A percentile compares a stretch with the other conserved stretches of the same genome.
Evolutionary conservation across 1,284 basidiomycete genomes (phyloP).

Genomic region (Polyporus tsugae): DNA sequence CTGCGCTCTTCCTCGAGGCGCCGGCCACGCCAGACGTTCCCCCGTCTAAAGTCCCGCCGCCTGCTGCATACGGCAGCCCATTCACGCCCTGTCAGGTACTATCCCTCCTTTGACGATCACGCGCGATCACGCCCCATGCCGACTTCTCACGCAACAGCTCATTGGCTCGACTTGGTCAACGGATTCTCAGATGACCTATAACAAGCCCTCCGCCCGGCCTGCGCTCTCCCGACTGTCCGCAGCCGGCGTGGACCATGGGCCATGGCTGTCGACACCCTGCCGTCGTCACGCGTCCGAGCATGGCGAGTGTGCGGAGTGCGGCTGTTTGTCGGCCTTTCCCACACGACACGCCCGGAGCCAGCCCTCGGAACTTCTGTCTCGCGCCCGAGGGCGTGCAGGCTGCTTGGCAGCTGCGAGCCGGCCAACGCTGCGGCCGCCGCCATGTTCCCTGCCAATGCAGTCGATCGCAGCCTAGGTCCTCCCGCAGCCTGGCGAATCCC

Average conservation of each 20-base stretch:
- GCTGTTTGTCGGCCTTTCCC: constrained; percentile 34
- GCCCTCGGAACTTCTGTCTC: constrained; percentile 13
- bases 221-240: constrained; percentile 22
- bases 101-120: constrained; percentile 20
- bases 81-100: constrained; percentile 29
- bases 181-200: constrained; percentile 31
- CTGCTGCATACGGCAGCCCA: constrained; percentile 19
- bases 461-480: constrained; percentile 1
- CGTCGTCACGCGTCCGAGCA: constrained; percentile 2
- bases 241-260: constrained; percentile 14
- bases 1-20: constrained; percentile 13
- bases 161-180: neutral
- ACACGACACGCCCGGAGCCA: constrained; percentile 26
- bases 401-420: constrained; percentile 18
- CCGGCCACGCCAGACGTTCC: constrained; percentile 16
- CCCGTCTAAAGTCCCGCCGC: constrained; percentile 27
- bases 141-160: constrained; percentile 23
- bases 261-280: neutral
- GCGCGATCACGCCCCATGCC: constrained; percentile 18
- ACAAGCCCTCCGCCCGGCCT: constrained; percentile 12
- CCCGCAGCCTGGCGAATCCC: neutral
- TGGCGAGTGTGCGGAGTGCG: constrained; percentile 15
- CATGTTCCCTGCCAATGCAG: constrained; percentile 13
- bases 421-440: constrained; percentile 26
- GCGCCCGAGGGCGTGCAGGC: constrained; percentile 19